Percentiles rank a stretch among this genome's conserved stretches.
Conservation (phyloP, 768 basidiomycete species). For the Rhodotorula taiwanensis region DNA sequence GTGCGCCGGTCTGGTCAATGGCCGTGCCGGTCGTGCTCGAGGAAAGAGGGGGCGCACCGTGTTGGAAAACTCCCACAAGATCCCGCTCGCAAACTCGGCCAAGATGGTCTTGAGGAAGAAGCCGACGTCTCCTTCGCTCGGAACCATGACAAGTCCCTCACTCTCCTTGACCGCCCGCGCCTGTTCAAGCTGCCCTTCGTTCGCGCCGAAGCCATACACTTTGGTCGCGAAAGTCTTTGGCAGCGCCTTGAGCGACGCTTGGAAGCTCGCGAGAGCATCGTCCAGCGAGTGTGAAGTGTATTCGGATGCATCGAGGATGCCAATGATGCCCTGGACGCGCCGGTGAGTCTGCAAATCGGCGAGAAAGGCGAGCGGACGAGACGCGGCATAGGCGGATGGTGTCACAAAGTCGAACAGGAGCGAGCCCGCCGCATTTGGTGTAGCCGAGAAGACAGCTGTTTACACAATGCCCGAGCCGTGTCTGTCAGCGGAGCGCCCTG, state of each 20-base stretch:
- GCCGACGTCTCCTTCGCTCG: conserved; percentile 73
- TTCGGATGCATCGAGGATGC: conserved; percentile 58
- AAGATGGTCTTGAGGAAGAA: conserved; percentile 80
- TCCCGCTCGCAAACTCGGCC: conserved; percentile 78
- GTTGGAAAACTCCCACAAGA: conserved; percentile 75
- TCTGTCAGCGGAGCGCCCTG: not conserved
- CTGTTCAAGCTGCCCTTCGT: conserved; percentile 51
- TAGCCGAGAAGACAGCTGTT: conserved; percentile 75
- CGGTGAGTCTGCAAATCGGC: conserved; percentile 56
- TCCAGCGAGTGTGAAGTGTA: conserved; percentile 53
- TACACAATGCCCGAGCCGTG: conserved; percentile 3
- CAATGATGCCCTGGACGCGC: conserved; percentile 81
- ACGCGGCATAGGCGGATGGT: conserved; percentile 64
- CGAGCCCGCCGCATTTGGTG: conserved; percentile 63
- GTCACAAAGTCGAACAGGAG: conserved; percentile 72
- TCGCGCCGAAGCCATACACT: conserved; percentile 79
- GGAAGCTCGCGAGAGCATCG: conserved; percentile 60
- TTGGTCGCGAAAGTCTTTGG: conserved; percentile 71
- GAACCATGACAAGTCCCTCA: conserved; percentile 69
- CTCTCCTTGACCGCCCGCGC: conserved; percentile 40
- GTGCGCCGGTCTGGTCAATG: too few species aligned
- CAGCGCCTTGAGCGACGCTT: conserved; percentile 49
- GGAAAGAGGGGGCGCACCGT: conserved; percentile 56
- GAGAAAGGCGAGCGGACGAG: conserved; percentile 61
- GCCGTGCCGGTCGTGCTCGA: too few species aligned